Evolutionary conservation across 2,329 filamentous ascomycete species (phyloP).

Genomic region (Didymellaceae sp.): DNA sequence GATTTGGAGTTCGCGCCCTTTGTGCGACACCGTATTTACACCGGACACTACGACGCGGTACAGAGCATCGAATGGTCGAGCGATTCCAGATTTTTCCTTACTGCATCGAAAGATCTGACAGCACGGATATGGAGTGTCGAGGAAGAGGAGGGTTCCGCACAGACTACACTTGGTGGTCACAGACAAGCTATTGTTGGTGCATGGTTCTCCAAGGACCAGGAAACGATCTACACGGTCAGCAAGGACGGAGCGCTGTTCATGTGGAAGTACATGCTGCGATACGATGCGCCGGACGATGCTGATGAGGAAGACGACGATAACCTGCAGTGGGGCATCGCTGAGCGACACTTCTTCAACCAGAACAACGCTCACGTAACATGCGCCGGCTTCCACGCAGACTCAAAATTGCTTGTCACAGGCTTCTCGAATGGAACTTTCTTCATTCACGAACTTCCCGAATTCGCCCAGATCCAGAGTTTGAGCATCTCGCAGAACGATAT

Average conservation of each 20-base stretch:
- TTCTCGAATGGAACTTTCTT: conserved; percentile 95
- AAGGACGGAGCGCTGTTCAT: conserved; percentile 96
- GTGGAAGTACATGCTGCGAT: conserved; percentile 79
- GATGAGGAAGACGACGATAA: conserved; percentile 69
- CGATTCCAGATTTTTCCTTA: conserved; percentile 95
- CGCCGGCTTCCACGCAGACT: conserved; percentile 84
- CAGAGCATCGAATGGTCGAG: conserved; percentile 91
- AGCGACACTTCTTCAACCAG: conserved; percentile 93
- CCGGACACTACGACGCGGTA: conserved; percentile 87
- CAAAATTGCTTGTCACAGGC: conserved; percentile 92
- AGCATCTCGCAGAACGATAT: conserved; percentile 98
- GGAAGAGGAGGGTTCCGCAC: conserved; percentile 83
- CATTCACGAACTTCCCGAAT: conserved; percentile 93
- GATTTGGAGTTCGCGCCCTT: conserved; percentile 96
- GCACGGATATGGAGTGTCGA: conserved; percentile 94
- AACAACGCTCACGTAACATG: conserved; percentile 85
- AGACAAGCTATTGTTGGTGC: conserved; percentile 88
- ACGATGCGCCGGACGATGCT: conserved; percentile 60
- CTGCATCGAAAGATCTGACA: conserved; percentile 88
- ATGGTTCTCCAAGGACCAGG: conserved; percentile 96
- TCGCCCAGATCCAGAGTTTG: conserved; percentile 89
- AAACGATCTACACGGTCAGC: conserved; percentile 94
- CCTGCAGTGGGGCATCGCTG: conserved; percentile 87
- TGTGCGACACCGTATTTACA: conserved; percentile 82
- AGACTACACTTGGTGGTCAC: conserved; percentile 89